phyloP scores from a whole-genome alignment of 208 protist species.

The Leishmania major region DNA sequence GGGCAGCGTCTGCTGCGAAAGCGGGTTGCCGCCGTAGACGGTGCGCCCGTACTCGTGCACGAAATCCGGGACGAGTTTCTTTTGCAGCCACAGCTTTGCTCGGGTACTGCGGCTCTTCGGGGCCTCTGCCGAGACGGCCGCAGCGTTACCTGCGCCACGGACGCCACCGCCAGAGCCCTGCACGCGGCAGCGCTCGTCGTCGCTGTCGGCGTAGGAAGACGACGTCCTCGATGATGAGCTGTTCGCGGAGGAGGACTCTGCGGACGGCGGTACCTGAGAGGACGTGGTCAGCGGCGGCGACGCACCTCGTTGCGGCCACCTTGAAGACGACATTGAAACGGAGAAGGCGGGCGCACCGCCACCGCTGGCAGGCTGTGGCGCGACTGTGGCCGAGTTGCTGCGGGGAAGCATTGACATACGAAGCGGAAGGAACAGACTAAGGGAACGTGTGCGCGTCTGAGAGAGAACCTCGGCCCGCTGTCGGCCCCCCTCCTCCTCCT shows the following conservation, averaged over 20 bases:
- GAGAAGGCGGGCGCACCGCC: neutral
- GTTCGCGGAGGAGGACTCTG: neutral
- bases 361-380: neutral
- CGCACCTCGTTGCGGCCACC: neutral
- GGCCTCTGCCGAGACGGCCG: neutral
- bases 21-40: constrained; percentile 75
- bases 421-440: neutral
- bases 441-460: neutral
- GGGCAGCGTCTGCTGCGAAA: constrained; percentile 80
- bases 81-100: constrained; percentile 24
- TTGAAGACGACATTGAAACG: neutral
- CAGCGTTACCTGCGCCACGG: neutral
- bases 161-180: neutral
- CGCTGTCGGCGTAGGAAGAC: neutral
- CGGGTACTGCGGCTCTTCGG: constrained; percentile 6
- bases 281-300: neutral
- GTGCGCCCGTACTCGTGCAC: constrained; percentile 62
- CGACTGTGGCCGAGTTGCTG: neutral
- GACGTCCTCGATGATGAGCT: neutral
- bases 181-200: neutral
- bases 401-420: neutral
- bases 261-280: neutral
- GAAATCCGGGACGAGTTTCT: constrained; percentile 36
- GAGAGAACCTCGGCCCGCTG: neutral
- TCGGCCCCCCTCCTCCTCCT: neutral